These are phyloP conservation scores for Ophioceras dolichostomum DNA, from an alignment of 2,329 filamentous ascomycete genomes.

Conservation along the genomic window DNA sequence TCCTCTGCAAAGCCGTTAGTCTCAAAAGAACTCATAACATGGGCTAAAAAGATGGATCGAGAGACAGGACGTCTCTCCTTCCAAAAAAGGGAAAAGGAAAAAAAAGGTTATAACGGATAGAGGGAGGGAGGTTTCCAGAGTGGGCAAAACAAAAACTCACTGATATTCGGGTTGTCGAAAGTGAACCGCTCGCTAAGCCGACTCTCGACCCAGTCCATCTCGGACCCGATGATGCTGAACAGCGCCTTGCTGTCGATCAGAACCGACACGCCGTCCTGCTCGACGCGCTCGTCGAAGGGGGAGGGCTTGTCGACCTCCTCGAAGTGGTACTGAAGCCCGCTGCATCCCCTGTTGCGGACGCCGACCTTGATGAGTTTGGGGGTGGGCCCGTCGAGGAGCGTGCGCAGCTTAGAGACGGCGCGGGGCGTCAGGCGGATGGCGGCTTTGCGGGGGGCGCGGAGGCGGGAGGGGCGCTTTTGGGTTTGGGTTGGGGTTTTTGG, in stretches of 20 bases:
- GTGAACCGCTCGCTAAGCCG: slow-evolving; percentile 87
- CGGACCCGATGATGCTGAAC: slow-evolving; percentile 94
- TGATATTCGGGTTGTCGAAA: slow-evolving; percentile 96
- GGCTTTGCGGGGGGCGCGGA: slow-evolving; percentile 69
- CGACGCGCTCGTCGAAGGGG: slow-evolving; percentile 80
- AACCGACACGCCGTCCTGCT: slow-evolving; percentile 93
- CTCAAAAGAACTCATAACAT: not conserved
- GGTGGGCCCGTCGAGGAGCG: slow-evolving; percentile 70
- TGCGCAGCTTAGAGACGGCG: slow-evolving; percentile 67
- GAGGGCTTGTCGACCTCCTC: slow-evolving; percentile 91
- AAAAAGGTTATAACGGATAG: no score
- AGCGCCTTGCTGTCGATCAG: slow-evolving; percentile 94
- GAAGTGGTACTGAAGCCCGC: slow-evolving; percentile 82
- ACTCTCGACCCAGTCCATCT: slow-evolving; percentile 99
- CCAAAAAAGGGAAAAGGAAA: not conserved
- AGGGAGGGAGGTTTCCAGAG: no score
- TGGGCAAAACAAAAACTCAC: slow-evolving; percentile 42
- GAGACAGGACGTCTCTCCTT: no score
- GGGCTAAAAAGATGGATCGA: no score
- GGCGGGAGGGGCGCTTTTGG: slow-evolving; percentile 44
- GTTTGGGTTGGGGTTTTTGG: slow-evolving; percentile 24
- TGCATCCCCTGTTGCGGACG: slow-evolving; percentile 88
- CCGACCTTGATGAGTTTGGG: slow-evolving; percentile 91
- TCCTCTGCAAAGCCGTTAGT: slow-evolving; percentile 61
- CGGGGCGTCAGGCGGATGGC: slow-evolving; percentile 75